Conservation (phyloP, 768 basidiomycete genomes). For the Hypholoma fasciculare region DNA sequence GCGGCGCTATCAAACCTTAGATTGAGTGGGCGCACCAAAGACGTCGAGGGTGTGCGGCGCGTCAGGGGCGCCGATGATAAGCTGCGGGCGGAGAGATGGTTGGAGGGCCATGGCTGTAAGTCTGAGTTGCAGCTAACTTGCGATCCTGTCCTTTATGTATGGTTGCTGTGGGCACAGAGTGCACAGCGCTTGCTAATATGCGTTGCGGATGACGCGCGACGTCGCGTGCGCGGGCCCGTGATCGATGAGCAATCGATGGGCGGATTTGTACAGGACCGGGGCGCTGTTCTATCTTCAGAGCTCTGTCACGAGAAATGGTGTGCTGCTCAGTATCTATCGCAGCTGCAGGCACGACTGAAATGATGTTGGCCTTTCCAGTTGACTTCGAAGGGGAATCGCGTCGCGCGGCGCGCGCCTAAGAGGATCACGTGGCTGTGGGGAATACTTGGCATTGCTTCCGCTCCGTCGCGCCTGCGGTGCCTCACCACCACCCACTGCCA, state of each 20-base stretch:
- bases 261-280: not conserved
- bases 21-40: slow-evolving; percentile 51
- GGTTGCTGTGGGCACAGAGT: not conserved
- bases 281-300: too few species aligned
- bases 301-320: too few species aligned
- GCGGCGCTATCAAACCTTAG: not conserved
- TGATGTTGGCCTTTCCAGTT: too few species aligned
- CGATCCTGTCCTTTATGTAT: not conserved
- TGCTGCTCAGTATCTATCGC: too few species aligned
- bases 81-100: slow-evolving; percentile 66
- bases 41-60: slow-evolving; percentile 81
- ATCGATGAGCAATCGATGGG: not conserved
- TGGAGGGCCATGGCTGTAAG: slow-evolving; percentile 65
- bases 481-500: too few species aligned
- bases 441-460: too few species aligned
- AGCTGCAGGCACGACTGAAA: too few species aligned
- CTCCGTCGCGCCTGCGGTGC: too few species aligned
- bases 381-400: too few species aligned
- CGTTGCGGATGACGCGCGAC: not conserved
- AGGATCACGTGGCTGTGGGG: too few species aligned
- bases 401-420: too few species aligned
- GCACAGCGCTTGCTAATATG: not conserved
- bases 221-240: not conserved
- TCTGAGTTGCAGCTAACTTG: not conserved
- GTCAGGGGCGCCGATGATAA: slow-evolving; percentile 56